Evolutionary conservation across 352 stramenopile species (phyloP), one percentile per base, ranked within the genome.

Genomic region (Phytophthora europaea): DNA sequence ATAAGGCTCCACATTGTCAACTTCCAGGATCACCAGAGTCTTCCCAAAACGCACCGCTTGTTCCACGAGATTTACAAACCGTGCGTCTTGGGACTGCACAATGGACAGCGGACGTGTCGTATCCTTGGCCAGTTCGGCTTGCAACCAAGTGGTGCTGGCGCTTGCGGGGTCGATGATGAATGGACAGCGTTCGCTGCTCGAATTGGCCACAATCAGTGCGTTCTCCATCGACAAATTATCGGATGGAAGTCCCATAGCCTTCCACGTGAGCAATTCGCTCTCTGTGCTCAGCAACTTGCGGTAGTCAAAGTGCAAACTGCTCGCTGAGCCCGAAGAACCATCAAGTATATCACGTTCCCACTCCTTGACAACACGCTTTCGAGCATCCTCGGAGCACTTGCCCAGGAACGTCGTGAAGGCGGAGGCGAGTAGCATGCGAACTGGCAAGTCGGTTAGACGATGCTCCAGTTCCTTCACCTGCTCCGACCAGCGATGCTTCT

Each of bases 21-120:
- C 91, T 65, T 99, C 97, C 5, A 98, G 75, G 22, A 99, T 81
- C 3, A 99, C 83, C 1, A 99, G 82, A 1, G 96, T 99, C 63
- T 98, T 98, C n/a, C 97, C 97, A 64, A 99, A 99, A 15, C 96
- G 93, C 6, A 99, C 96, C 26, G 94, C 91, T 56, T 99, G 94
- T 57, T 99, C 96, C 12, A 99, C 94, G 13, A 93, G 77, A 55
- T 89, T 98, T 6, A 94, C 88, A 53, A 99, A 99, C 3, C 92
- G 87, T 8, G 86, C 43, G 34, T 98, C 94, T 60, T 94, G 85
- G 0, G 85, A 83, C 61, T 95, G 87, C 6, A 99, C 83, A 6
- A 97, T 84, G 13, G 98, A 96, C 12, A 98, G 80, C 0, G 90
- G 93, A 6, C 92, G 85, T 0, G 85, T 94, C 28, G 85, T 93